These are phyloP conservation scores for Oidiodendron maius DNA, from an alignment of 495 filamentous ascomycete species.

Conservation along the genomic window DNA sequence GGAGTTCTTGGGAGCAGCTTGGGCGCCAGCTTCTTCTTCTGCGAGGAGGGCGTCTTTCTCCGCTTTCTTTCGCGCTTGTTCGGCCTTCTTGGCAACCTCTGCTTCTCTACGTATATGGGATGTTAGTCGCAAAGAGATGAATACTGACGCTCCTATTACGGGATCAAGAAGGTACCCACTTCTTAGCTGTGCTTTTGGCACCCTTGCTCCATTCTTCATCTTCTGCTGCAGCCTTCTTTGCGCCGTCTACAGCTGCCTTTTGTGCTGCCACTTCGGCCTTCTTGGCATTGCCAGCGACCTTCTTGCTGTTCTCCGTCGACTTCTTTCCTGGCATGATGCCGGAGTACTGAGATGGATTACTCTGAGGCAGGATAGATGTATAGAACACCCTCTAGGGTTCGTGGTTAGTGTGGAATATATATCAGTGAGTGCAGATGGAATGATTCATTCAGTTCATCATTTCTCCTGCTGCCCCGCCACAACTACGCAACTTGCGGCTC, in stretches of 20 bases:
- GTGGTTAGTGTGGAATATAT: no score
- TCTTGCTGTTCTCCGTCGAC: conserved; percentile 74
- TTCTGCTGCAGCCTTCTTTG: conserved; percentile 63
- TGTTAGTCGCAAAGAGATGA: neutral
- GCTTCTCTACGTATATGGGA: conserved; percentile 56
- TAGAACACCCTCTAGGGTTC: no score
- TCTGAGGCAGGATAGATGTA: no score
- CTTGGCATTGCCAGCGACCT: conserved; percentile 82
- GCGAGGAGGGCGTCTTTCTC: conserved; percentile 77
- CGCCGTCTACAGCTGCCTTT: conserved; percentile 66
- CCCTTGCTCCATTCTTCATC: conserved; percentile 80
- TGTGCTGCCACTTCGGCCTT: conserved; percentile 82
- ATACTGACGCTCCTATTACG: neutral
- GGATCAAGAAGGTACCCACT: conserved; percentile 46
- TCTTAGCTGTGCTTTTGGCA: conserved; percentile 75
- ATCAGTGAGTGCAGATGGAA: no score
- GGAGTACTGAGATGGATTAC: no score
- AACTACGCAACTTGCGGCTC: no score
- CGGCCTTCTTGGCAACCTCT: conserved; percentile 78
- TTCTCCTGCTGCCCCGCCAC: no score
- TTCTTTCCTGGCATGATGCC: conserved; percentile 69
- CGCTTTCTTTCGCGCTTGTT: conserved; percentile 80
- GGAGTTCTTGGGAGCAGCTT: conserved; percentile 51
- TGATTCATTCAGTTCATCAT: no score
- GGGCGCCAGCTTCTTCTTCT: conserved; percentile 74